These are phyloP conservation scores for Glutinoglossum americanum DNA, from an alignment of 495 filamentous ascomycete genomes.

Conservation along the genomic window DNA sequence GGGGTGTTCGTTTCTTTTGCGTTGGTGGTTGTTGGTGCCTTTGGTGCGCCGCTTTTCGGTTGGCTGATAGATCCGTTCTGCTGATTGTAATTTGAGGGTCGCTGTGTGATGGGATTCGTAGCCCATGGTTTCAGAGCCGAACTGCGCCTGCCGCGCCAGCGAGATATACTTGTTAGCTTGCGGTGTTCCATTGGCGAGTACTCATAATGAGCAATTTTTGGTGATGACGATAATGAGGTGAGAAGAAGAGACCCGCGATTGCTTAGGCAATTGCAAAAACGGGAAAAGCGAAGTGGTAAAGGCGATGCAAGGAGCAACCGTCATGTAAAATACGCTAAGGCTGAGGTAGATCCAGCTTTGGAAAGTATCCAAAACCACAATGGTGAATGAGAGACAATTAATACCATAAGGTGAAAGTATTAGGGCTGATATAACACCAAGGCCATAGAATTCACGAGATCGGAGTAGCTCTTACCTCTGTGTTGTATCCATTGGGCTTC, in stretches of 20 bases:
- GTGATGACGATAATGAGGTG: not conserved
- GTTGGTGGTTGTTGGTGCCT: not conserved
- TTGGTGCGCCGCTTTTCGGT: conserved; percentile 23
- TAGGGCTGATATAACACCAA: not conserved
- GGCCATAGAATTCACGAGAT: not conserved
- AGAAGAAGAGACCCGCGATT: not conserved
- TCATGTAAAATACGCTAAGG: not conserved
- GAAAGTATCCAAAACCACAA: not conserved
- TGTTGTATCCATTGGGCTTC: conserved; percentile 29
- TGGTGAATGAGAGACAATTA: not conserved
- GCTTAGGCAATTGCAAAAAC: not conserved
- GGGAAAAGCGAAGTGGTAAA: not conserved
- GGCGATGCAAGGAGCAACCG: not conserved
- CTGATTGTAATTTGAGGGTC: conserved; percentile 17
- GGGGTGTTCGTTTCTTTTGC: conserved; percentile 29
- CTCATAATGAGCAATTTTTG: not conserved
- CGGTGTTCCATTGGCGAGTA: not conserved
- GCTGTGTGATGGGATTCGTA: conserved; percentile 44
- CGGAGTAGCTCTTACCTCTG: conserved; percentile 27
- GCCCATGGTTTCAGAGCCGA: conserved; percentile 37
- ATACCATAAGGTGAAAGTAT: not conserved
- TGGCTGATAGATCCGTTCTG: conserved; percentile 2
- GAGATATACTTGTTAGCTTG: not conserved
- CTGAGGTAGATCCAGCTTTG: not conserved
- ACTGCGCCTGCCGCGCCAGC: conserved; percentile 3